Conservation (phyloP, 2,329 filamentous ascomycete species). For the Pseudocercospora fuligena region DNA sequence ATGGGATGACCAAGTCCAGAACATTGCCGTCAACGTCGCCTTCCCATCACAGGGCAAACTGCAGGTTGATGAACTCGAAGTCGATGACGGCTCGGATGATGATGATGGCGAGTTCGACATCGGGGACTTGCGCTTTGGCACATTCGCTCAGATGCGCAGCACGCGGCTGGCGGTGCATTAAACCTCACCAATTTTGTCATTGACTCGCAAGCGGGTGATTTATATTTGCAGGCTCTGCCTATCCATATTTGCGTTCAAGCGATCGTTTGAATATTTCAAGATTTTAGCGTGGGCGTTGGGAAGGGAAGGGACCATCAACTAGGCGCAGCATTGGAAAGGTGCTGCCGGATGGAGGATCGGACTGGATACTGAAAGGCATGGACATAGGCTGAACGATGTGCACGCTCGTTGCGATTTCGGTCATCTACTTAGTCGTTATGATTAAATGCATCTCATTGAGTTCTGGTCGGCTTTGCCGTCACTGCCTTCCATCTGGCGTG, state of each 20-base stretch:
- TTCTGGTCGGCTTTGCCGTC: conserved; percentile 7
- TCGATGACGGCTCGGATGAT: conserved; percentile 24
- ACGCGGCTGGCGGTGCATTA: conserved; percentile 2
- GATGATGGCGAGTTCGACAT: conserved; percentile 22
- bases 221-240: background rate
- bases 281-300: conserved; percentile 3
- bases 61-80: conserved; percentile 29
- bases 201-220: background rate
- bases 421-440: conserved; percentile 9
- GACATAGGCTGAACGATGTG: background rate
- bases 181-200: background rate
- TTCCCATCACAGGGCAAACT: conserved; percentile 23
- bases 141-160: conserved; percentile 1
- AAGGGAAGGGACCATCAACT: background rate
- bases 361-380: background rate
- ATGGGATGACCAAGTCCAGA: background rate
- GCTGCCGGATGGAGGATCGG: background rate
- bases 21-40: conserved; percentile 14
- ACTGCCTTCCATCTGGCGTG: background rate
- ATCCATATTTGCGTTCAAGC: conserved; percentile 2
- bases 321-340: background rate
- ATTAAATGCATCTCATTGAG: conserved; percentile 11
- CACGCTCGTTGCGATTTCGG: conserved; percentile 3
- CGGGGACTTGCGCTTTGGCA: conserved; percentile 9
- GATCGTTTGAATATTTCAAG: background rate